Evolutionary conservation across 495 filamentous ascomycete genomes (phyloP).

Genomic region (Hypoxylon lenormandii): DNA sequence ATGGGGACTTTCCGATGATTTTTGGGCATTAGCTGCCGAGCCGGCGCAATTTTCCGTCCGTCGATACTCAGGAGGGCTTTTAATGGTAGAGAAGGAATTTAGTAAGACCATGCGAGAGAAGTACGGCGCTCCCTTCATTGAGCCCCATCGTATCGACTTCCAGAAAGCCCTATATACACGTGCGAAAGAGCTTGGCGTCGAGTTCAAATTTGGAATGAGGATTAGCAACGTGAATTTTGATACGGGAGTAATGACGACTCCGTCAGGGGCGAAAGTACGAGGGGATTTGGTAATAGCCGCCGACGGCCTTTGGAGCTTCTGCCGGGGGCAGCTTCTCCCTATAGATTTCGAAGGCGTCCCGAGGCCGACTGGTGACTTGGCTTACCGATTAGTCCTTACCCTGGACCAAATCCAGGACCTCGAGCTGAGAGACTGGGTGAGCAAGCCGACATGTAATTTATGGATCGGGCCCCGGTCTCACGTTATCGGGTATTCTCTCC

Average conservation of each 20-base stretch:
- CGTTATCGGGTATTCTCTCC: slow-evolving; percentile 66
- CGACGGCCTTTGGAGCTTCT: slow-evolving; percentile 69
- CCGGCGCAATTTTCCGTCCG: slow-evolving; percentile 41
- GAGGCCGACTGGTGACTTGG: slow-evolving; percentile 65
- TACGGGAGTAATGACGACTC: slow-evolving; percentile 50
- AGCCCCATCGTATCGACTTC: slow-evolving; percentile 62
- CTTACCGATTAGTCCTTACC: slow-evolving; percentile 66
- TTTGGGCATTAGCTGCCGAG: slow-evolving; percentile 52
- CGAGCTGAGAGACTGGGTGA: slow-evolving; percentile 58
- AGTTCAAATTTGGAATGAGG: slow-evolving; percentile 45
- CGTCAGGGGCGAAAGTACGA: slow-evolving; percentile 45
- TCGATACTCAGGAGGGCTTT: slow-evolving; percentile 53
- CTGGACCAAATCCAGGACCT: slow-evolving; percentile 59
- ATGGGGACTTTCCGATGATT: slow-evolving; percentile 59
- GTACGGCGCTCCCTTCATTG: slow-evolving; percentile 56
- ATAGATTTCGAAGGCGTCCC: slow-evolving; percentile 56
- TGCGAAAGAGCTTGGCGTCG: slow-evolving; percentile 53
- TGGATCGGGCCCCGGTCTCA: slow-evolving; percentile 73
- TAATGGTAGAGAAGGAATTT: slow-evolving; percentile 49
- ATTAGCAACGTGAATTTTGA: slow-evolving; percentile 57
- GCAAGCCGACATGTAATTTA: slow-evolving; percentile 68
- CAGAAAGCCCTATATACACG: slow-evolving; percentile 55
- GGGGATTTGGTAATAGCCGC: slow-evolving; percentile 65
- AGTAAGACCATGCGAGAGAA: slow-evolving; percentile 44
- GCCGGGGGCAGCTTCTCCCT: slow-evolving; percentile 55